Evolutionary conservation across 345 rosid species (phyloP).

Genomic region (Ricinus communis): DNA sequence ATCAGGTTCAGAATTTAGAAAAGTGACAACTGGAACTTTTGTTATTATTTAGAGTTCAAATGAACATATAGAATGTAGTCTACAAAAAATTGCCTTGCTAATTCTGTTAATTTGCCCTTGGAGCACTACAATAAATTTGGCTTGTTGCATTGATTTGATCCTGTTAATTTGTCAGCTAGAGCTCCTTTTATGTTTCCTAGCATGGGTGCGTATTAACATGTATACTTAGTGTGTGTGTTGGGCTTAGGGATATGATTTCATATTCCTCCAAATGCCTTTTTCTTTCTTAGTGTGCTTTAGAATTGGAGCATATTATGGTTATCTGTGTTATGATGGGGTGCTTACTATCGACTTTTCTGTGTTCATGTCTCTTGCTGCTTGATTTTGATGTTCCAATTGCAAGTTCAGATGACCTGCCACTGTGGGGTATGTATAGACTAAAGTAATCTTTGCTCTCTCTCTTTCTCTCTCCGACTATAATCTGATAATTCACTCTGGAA

Average conservation of each 20-base stretch:
- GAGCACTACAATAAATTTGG: not conserved
- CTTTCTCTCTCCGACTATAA: not conserved
- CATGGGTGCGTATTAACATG: not conserved
- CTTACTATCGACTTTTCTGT: slow-evolving; percentile 27
- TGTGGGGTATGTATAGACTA: slow-evolving; percentile 67
- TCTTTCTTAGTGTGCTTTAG: not conserved
- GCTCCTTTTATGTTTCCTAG: not conserved
- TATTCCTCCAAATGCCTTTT: not conserved
- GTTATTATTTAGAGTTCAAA: not conserved
- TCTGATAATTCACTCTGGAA: slow-evolving; percentile 2
- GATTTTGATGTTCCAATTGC: slow-evolving; percentile 35
- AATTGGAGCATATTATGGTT: not conserved
- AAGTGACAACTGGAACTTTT: not conserved
- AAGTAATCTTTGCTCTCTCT: not conserved
- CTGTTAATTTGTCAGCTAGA: not conserved
- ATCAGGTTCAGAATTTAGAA: not conserved
- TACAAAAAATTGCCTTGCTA: not conserved
- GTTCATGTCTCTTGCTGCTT: slow-evolving; percentile 23
- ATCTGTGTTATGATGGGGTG: not conserved
- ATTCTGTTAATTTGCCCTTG: not conserved
- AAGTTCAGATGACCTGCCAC: slow-evolving; percentile 83
- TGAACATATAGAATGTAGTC: not conserved
- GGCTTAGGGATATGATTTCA: not conserved
- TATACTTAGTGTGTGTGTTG: not conserved
- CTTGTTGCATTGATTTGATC: not conserved